These are phyloP conservation scores for Parafenestella ontariensis DNA, from an alignment of 2,329 filamentous ascomycete genomes.

Conservation along the genomic window DNA sequence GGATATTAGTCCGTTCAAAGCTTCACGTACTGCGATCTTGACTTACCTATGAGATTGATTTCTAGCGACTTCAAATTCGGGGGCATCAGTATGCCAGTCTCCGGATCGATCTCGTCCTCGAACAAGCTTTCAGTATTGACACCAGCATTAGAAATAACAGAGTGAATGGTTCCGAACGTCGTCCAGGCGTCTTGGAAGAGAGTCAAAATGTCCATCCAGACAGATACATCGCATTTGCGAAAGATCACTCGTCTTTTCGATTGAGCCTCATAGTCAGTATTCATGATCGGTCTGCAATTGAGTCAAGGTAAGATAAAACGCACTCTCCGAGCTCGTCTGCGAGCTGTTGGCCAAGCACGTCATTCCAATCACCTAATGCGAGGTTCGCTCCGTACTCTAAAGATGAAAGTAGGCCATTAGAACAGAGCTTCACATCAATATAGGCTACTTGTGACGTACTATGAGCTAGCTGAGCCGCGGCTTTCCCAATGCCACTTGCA, in stretches of 20 bases:
- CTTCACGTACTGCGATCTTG: background rate
- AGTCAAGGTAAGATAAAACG: background rate
- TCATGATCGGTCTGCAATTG: background rate
- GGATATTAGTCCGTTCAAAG: background rate
- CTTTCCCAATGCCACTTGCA: background rate
- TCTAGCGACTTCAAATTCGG: slow-evolving; percentile 9
- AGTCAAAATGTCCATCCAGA: background rate
- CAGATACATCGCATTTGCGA: background rate
- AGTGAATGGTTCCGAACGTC: slow-evolving; percentile 7
- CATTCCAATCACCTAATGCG: background rate
- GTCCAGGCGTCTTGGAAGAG: slow-evolving; percentile 3
- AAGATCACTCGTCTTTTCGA: background rate
- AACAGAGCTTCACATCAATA: too few species aligned
- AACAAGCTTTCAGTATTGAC: slow-evolving; percentile 10
- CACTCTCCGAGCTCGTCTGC: background rate
- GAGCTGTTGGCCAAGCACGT: background rate
- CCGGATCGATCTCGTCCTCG: slow-evolving; percentile 9
- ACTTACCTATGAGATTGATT: slow-evolving; percentile 12
- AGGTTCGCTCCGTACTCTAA: slow-evolving; percentile 1
- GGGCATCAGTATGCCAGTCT: slow-evolving; percentile 8
- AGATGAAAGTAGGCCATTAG: background rate
- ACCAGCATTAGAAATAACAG: slow-evolving; percentile 17
- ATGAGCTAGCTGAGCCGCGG: background rate
- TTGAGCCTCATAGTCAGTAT: background rate
- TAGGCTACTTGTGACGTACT: too few species aligned